Percentiles rank a stretch among this genome's conserved stretches.
phyloP scores from a whole-genome alignment of 1,284 basidiomycete species.

The Sanghuangporus weigelae region DNA sequence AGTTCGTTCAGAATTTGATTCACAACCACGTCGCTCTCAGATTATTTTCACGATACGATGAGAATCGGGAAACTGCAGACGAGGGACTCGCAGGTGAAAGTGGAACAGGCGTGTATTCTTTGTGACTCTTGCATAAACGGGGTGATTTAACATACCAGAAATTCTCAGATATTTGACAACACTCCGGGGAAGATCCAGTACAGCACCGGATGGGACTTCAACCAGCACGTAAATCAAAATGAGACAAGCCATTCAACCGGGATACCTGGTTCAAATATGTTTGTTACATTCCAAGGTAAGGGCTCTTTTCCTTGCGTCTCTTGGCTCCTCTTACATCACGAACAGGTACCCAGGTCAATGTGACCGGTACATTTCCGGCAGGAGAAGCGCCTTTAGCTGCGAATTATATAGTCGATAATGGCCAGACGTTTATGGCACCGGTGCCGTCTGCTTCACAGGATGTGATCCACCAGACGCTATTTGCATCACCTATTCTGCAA shows the following conservation, averaged over 20 bases:
- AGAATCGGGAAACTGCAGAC: no score
- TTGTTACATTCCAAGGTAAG: neutral
- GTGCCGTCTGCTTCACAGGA: neutral
- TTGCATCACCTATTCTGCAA: conserved; percentile 1
- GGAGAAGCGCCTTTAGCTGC: neutral
- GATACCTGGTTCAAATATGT: neutral
- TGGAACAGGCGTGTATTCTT: no score
- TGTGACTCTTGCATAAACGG: no score
- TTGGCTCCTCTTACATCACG: neutral
- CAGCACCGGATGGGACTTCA: neutral
- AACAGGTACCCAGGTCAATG: conserved; percentile 3
- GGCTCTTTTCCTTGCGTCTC: neutral
- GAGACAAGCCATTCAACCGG: conserved; percentile 5
- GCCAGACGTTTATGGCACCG: neutral
- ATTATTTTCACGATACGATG: no score
- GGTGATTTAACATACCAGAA: neutral
- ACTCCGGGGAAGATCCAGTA: neutral
- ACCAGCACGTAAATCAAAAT: neutral
- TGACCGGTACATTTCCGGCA: conserved; percentile 2
- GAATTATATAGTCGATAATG: conserved; percentile 10
- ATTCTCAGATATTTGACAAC: neutral
- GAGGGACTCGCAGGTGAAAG: no score
- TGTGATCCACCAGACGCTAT: neutral
- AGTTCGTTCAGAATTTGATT: no score
- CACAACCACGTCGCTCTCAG: no score